Evolutionary conservation across 2,329 filamentous ascomycete genomes (phyloP).

Genomic region (Paraconiothyrium sp.): DNA sequence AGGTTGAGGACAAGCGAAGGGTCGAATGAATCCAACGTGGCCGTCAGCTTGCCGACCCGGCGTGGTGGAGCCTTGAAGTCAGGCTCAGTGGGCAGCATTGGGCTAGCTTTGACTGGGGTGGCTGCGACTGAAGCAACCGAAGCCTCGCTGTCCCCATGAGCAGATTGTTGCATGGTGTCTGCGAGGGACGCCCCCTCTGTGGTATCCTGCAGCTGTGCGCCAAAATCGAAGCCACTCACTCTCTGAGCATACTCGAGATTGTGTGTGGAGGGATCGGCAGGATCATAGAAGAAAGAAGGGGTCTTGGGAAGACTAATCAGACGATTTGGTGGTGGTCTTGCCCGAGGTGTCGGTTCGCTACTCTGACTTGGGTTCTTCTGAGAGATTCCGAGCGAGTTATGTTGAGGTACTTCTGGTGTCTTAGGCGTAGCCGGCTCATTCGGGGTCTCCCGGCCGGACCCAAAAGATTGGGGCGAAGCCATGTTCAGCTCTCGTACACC

Average conservation of each 20-base stretch:
- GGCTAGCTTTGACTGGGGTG: slow-evolving; percentile 29
- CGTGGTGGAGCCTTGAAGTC: slow-evolving; percentile 52
- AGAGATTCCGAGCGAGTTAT: slow-evolving; percentile 40
- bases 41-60: slow-evolving; percentile 72
- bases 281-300: slow-evolving; percentile 57
- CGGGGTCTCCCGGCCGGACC: slow-evolving; percentile 46
- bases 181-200: slow-evolving; percentile 34
- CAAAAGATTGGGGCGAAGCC: slow-evolving; percentile 54
- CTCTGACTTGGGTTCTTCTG: slow-evolving; percentile 39
- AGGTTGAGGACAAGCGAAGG: slow-evolving; percentile 70
- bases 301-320: slow-evolving; percentile 56
- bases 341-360: slow-evolving; percentile 50
- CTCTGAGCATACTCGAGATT: slow-evolving; percentile 57
- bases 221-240: slow-evolving; percentile 57
- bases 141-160: slow-evolving; percentile 24
- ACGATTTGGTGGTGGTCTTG: slow-evolving; percentile 51
- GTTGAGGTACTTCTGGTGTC: slow-evolving; percentile 47
- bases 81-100: slow-evolving; percentile 33
- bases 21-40: slow-evolving; percentile 71
- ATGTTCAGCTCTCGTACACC: slow-evolving; percentile 60
- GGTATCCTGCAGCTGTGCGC: slow-evolving; percentile 30
- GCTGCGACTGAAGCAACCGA: slow-evolving; percentile 26
- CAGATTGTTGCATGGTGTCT: slow-evolving; percentile 41
- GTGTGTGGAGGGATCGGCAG: slow-evolving; percentile 55
- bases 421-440: slow-evolving; percentile 51